Evolutionary conservation across 805 yeast genomes (phyloP).

Genomic region (Zygosaccharomyces kombuchaensis): DNA sequence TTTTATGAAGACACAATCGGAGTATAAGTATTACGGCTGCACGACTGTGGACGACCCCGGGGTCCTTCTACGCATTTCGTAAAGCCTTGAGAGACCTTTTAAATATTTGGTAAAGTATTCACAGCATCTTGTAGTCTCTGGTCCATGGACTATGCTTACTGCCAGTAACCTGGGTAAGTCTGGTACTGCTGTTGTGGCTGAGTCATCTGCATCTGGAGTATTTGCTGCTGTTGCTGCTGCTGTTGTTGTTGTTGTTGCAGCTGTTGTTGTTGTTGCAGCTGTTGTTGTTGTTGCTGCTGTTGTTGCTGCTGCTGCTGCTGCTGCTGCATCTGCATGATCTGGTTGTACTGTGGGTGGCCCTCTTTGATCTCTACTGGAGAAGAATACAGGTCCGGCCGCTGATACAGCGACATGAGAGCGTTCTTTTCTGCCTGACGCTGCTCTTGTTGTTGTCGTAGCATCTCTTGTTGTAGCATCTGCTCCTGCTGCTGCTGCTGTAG

Average conservation of each 20-base stretch:
- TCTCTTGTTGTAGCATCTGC: conserved; percentile 5
- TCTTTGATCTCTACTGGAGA: conserved; percentile 30
- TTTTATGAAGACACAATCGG: neutral
- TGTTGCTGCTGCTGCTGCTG: conserved; percentile 24
- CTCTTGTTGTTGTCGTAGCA: conserved; percentile 7
- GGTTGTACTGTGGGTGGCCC: conserved; percentile 30
- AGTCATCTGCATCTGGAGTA: conserved; percentile 15
- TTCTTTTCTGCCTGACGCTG: conserved; percentile 23
- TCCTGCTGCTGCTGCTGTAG: conserved; percentile 7
- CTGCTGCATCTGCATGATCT: conserved; percentile 25
- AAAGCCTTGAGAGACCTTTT: neutral
- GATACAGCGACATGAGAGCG: conserved; percentile 28
- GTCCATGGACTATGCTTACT: neutral
- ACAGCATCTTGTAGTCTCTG: neutral
- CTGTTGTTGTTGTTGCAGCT: conserved; percentile 20
- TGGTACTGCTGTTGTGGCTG: conserved; percentile 18
- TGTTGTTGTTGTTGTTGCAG: conserved; percentile 12
- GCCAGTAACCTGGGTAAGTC: conserved; percentile 14
- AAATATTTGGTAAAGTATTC: neutral
- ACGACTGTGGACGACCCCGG: neutral
- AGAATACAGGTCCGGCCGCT: conserved; percentile 29
- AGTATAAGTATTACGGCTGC: neutral
- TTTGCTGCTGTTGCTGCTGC: conserved; percentile 14
- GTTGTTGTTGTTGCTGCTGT: conserved; percentile 23
- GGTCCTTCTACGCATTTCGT: neutral